Conservation (phyloP, 2,329 filamentous ascomycete species). For the Hymenoscyphus albidus region DNA sequence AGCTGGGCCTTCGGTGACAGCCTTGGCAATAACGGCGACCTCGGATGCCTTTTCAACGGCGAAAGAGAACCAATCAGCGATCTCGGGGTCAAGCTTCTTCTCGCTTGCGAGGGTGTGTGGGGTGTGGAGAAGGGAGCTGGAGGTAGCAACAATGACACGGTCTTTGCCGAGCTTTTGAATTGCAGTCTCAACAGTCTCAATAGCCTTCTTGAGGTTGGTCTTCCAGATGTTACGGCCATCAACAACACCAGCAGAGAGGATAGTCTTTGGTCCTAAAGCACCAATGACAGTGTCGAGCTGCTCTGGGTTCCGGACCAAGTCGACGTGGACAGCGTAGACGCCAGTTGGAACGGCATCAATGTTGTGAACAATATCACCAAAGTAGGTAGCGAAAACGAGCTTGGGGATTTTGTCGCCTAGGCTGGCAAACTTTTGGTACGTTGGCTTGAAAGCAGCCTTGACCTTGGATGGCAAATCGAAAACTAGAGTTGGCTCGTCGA, state of each 20-base stretch:
- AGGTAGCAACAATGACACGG: constrained; percentile 93
- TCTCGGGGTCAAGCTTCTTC: constrained; percentile 94
- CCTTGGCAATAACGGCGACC: constrained; percentile 92
- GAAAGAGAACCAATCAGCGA: constrained; percentile 98
- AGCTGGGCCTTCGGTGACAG: constrained; percentile 87
- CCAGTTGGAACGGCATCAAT: constrained; percentile 79
- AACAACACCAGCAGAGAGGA: constrained; percentile 93
- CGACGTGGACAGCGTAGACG: constrained; percentile 84
- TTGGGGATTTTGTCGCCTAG: constrained; percentile 80
- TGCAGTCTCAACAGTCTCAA: constrained; percentile 84
- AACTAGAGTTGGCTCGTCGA: constrained; percentile 95
- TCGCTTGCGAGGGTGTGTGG: constrained; percentile 97
- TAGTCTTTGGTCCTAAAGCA: constrained; percentile 81
- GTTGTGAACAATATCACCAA: constrained; percentile 99
- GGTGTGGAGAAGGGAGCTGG: constrained; percentile 95
- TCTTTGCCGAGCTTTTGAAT: constrained; percentile 97
- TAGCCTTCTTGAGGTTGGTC: constrained; percentile 96
- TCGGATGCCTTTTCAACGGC: constrained; percentile 91
- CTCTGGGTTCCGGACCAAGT: constrained; percentile 97
- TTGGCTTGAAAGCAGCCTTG: constrained; percentile 97
- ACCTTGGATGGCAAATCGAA: constrained; percentile 85
- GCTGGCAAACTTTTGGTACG: constrained; percentile 82
- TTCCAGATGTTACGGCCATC: constrained; percentile 99
- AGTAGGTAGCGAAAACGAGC: constrained; percentile 92
- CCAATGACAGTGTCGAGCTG: constrained; percentile 83